Conservation (phyloP, 345 rosid genomes). For the Linum lewisii region DNA sequence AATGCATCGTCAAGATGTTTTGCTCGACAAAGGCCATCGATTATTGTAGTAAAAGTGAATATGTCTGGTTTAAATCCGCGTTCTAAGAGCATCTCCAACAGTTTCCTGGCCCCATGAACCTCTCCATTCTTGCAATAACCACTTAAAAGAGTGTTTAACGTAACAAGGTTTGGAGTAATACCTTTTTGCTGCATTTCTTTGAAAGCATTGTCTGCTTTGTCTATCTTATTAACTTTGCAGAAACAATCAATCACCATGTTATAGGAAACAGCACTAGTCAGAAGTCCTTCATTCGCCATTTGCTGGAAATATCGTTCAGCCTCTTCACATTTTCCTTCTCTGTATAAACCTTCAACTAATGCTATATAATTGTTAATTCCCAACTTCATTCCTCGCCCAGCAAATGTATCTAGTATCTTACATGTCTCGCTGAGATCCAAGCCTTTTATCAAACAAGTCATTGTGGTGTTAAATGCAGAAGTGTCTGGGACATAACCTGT, state of each 20-base stretch:
- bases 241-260: conserved; percentile 72
- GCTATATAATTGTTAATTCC: conserved; percentile 46
- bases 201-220: conserved; percentile 35
- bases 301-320: conserved; percentile 41
- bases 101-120: conserved; percentile 28
- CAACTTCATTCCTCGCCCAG: conserved; percentile 44
- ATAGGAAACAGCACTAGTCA: conserved; percentile 47
- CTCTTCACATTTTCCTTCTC: conserved; percentile 31
- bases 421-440: conserved; percentile 49
- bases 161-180: conserved; percentile 58
- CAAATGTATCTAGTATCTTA: conserved; percentile 44
- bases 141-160: conserved; percentile 67
- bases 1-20: conserved; percentile 58
- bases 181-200: conserved; percentile 44
- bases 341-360: conserved; percentile 52
- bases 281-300: conserved; percentile 39
- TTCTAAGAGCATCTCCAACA: conserved; percentile 45
- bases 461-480: conserved; percentile 43
- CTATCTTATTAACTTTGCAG: conserved; percentile 50
- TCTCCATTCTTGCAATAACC: conserved; percentile 48
- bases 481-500: conserved; percentile 50
- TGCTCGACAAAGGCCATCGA: conserved; percentile 69
- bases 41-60: conserved; percentile 64
- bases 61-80: conserved; percentile 60
- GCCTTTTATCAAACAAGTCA: conserved; percentile 54